Evolutionary conservation across 2,329 filamentous ascomycete genomes (phyloP).

Genomic region (Xylaria sp.): DNA sequence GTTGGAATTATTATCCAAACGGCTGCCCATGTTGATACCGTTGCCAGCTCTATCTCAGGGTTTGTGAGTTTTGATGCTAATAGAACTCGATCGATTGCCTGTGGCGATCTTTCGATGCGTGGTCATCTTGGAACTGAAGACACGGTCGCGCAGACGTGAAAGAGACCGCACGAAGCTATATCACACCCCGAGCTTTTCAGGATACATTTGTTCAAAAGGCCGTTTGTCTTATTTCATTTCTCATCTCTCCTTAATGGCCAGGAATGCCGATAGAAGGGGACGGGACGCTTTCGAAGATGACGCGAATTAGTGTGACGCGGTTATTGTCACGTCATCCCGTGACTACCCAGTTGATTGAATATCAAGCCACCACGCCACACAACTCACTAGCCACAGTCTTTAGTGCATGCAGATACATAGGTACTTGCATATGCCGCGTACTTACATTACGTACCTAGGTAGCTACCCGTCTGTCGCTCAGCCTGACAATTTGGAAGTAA

Average conservation of each 20-base stretch:
- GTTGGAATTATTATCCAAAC: constrained; percentile 65
- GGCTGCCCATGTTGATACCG: constrained; percentile 56
- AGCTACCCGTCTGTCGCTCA: neutral
- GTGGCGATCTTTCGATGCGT: constrained; percentile 19
- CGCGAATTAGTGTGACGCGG: constrained; percentile 23
- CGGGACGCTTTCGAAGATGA: constrained; percentile 13
- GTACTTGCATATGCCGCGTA: no score
- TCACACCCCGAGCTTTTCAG: neutral
- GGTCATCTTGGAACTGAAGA: constrained; percentile 25
- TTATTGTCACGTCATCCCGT: constrained; percentile 46
- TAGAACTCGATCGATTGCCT: constrained; percentile 16
- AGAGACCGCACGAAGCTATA: neutral
- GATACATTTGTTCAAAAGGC: neutral
- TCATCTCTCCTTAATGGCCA: neutral
- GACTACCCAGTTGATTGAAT: constrained; percentile 22
- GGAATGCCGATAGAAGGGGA: constrained; percentile 1
- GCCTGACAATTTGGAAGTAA: constrained; percentile 1
- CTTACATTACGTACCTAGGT: no score
- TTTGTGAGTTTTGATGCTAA: neutral
- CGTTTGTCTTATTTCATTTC: neutral
- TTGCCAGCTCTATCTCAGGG: neutral
- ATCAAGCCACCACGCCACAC: constrained; percentile 3
- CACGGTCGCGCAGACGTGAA: neutral
- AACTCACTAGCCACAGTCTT: neutral
- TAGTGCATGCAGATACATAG: no score